These are phyloP conservation scores for Talaromyces piceae DNA, from an alignment of 2,329 filamentous ascomycete species.

Conservation along the genomic window DNA sequence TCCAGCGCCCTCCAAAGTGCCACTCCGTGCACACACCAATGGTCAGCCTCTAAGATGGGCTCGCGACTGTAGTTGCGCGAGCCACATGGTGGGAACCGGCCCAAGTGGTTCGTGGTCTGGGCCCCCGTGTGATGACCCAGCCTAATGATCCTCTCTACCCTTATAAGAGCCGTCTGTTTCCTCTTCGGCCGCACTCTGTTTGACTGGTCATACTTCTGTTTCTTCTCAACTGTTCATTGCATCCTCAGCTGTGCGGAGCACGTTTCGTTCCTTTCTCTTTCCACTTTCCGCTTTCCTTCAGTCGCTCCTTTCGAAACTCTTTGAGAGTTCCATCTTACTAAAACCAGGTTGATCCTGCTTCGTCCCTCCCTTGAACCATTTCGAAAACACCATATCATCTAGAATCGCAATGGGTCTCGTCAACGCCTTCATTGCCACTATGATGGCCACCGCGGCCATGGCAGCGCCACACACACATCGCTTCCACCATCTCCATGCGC, in stretches of 20 bases:
- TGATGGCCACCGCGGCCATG: conserved; percentile 28
- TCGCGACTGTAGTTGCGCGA: neutral
- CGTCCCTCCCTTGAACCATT: neutral
- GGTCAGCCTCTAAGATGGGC: neutral
- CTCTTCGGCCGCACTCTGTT: neutral
- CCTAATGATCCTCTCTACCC: neutral
- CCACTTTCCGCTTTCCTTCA: neutral
- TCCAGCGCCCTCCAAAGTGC: neutral
- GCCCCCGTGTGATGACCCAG: neutral
- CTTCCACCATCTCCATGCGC: conserved; percentile 15
- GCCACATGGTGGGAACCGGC: neutral
- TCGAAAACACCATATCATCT: neutral
- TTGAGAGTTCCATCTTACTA: neutral
- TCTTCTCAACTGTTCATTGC: neutral
- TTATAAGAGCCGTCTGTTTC: conserved; percentile 5
- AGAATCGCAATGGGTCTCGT: conserved; percentile 33
- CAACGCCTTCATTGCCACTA: conserved; percentile 25
- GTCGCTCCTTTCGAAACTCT: conserved; percentile 7
- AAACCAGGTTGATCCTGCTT: conserved; percentile 7
- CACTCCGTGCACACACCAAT: neutral
- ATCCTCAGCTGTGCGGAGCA: conserved; percentile 6
- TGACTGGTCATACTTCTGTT: neutral
- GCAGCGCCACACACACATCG: conserved; percentile 21
- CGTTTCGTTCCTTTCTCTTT: conserved; percentile 5
- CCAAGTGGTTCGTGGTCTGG: neutral